Evolutionary conservation across 345 rosid genomes (phyloP), one percentile per base, ranked within the genome.

Genomic region (Salix viminalis): DNA sequence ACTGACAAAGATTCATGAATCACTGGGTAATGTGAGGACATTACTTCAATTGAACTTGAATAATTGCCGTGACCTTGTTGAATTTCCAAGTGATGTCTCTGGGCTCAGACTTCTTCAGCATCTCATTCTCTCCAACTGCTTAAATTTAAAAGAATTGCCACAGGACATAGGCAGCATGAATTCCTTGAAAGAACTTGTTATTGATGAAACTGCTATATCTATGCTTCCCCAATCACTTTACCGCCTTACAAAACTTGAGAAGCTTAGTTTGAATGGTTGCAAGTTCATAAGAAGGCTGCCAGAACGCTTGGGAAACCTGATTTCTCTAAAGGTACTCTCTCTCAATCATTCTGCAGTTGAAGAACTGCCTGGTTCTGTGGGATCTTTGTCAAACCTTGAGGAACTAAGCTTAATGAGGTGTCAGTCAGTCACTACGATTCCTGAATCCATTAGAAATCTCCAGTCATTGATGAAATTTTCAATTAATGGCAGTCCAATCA

Each of bases 161-260:
- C 56, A 83, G 77, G 74, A 72, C 67, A 32, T 85, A 15, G 80
- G 86, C 19, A 67, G 80, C 73, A 88, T 89, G 91, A 76, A 21
- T 52, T 85, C 90, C 44, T 77, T 90, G 62, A 84, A 75, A 65
- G 85, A 86, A 71, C 88, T 90, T 70, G 69, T 73, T 58, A 16
- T 79, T 60, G 88, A 90, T 79, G 1, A 18, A 15, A 90, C 93
- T 15, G 77, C 83, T 21, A 75, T 90, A 67, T 50, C 65, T n/a
- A 48, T 76, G 77, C 84, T 90, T 18, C 93, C 90, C 9, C 32
- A 81, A 30, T 85, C 91, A 2, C 74, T 90, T 71, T 83, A 34
- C 70, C 66, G 42, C 28, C 88, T 90, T 16, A 34, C 66, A 58
- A 77, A 85, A 24, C 91, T 88, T 62, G 89, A 88, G 77, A 83